phyloP scores from a whole-genome alignment of 345 rosid genomes.

The Durio zibethinus region DNA sequence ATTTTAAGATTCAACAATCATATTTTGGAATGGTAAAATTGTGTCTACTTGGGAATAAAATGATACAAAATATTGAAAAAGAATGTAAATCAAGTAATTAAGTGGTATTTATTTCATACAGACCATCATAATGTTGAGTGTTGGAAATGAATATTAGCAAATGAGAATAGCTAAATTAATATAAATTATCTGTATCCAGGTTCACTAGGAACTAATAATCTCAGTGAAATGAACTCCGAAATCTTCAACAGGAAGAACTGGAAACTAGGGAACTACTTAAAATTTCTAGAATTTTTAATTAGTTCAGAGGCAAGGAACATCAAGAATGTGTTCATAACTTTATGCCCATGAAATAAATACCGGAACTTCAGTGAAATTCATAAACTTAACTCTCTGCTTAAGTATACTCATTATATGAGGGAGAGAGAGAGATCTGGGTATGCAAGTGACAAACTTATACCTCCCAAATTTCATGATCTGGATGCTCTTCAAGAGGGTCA shows the following conservation, averaged over 20 bases:
- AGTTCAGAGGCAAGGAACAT: background rate
- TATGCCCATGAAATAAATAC: background rate
- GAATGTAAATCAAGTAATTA: background rate
- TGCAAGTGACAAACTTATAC: slow-evolving; percentile 27
- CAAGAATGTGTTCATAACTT: background rate
- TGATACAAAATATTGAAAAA: background rate
- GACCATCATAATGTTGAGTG: background rate
- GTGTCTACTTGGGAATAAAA: background rate
- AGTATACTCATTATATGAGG: background rate
- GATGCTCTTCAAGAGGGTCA: slow-evolving; percentile 93
- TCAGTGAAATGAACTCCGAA: background rate
- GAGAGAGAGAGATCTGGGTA: background rate
- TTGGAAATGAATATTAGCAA: background rate
- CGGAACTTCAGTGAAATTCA: background rate
- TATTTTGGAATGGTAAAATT: background rate
- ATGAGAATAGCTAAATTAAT: background rate
- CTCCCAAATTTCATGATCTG: slow-evolving; percentile 93
- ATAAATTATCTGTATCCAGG: background rate
- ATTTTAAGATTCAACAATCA: slow-evolving; percentile 5
- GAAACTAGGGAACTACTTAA: background rate
- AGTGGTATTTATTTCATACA: background rate
- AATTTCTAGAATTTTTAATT: background rate
- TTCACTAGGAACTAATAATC: background rate
- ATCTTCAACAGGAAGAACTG: background rate
- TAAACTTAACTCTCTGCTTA: background rate